Conservation (phyloP, 441 rosid genomes). For the Euphorbia corollata region DNA sequence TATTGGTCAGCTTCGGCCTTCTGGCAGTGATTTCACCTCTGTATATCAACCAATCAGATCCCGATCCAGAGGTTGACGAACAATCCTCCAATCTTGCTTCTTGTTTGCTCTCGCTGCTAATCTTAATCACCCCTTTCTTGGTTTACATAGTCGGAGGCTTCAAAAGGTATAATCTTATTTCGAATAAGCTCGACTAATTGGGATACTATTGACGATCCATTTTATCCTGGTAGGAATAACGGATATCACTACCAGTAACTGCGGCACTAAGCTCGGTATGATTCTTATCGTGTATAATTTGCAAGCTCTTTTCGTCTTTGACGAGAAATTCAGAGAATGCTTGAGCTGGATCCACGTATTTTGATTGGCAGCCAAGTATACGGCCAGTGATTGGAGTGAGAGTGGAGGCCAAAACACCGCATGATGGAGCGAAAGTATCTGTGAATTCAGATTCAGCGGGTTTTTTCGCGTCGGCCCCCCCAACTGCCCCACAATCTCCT, state of each 20-base stretch:
- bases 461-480: slow-evolving; percentile 56
- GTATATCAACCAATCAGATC: slow-evolving; percentile 39
- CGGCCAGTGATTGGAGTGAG: slow-evolving; percentile 62
- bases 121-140: slow-evolving; percentile 46
- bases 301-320: slow-evolving; percentile 43
- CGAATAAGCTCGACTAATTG: background rate
- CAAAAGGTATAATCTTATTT: slow-evolving; percentile 29
- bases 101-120: slow-evolving; percentile 49
- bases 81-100: slow-evolving; percentile 32
- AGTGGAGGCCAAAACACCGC: slow-evolving; percentile 42
- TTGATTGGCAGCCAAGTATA: slow-evolving; percentile 51
- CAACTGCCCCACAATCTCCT: slow-evolving; percentile 53
- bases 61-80: slow-evolving; percentile 45
- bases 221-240: slow-evolving; percentile 20
- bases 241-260: slow-evolving; percentile 39
- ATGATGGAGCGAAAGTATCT: slow-evolving; percentile 53
- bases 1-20: slow-evolving; percentile 46
- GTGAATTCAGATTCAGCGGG: slow-evolving; percentile 52
- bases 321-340: slow-evolving; percentile 54
- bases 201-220: background rate
- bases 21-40: slow-evolving; percentile 74
- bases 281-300: slow-evolving; percentile 46
- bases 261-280: slow-evolving; percentile 69
- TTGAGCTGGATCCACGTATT: slow-evolving; percentile 39
- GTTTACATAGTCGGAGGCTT: slow-evolving; percentile 47